Evolutionary conservation across 2,329 filamentous ascomycete genomes (phyloP).

Genomic region (Diaporthe destruens): DNA sequence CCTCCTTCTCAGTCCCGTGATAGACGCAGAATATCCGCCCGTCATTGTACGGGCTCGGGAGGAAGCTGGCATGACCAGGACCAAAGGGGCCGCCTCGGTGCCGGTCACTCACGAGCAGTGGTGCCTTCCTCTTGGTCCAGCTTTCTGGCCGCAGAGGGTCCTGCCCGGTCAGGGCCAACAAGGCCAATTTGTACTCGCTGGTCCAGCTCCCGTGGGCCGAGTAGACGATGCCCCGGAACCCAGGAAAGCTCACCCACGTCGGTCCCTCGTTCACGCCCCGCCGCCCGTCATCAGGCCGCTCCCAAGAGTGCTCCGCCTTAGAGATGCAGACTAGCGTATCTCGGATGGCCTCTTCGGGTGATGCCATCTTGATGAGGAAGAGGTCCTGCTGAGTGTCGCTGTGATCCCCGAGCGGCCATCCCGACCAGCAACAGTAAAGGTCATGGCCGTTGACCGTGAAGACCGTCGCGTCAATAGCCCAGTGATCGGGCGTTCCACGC

Average conservation of each 20-base stretch:
- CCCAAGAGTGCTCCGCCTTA: constrained; percentile 41
- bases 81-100: constrained; percentile 41
- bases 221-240: constrained; percentile 44
- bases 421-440: constrained; percentile 44
- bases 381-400: constrained; percentile 44
- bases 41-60: constrained; percentile 42
- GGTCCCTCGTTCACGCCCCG: constrained; percentile 45
- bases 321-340: constrained; percentile 42
- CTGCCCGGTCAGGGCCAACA: constrained; percentile 40
- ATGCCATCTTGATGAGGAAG: constrained; percentile 43
- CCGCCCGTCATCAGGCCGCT: constrained; percentile 42
- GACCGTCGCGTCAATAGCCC: constrained; percentile 44
- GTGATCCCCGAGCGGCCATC: constrained; percentile 43
- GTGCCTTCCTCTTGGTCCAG: constrained; percentile 39
- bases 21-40: constrained; percentile 43
- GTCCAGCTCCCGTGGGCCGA: constrained; percentile 45
- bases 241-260: constrained; percentile 42
- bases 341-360: constrained; percentile 42
- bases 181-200: constrained; percentile 44
- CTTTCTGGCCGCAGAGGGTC: constrained; percentile 41
- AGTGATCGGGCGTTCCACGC: constrained; percentile 44
- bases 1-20: constrained; percentile 41
- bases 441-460: constrained; percentile 37
- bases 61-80: constrained; percentile 44
- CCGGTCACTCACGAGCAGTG: constrained; percentile 37